phyloP scores from a whole-genome alignment of 106 monocot genomes.

The Dioscorea alata region DNA sequence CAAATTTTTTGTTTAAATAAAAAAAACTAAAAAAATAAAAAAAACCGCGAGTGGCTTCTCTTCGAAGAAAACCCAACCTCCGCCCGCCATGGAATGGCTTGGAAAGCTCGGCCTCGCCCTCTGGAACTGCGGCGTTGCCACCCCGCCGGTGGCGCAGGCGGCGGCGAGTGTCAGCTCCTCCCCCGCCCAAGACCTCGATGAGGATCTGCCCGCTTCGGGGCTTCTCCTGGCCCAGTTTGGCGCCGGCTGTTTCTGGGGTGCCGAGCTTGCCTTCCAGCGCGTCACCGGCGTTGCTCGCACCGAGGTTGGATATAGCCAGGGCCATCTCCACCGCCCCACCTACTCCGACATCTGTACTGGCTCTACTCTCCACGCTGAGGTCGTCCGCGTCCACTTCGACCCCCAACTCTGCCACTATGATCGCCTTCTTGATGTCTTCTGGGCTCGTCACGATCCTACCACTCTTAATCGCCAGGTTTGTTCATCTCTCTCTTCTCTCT shows the following conservation, averaged over 20 bases:
- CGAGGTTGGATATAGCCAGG: constrained; percentile 89
- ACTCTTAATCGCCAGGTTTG: constrained; percentile 71
- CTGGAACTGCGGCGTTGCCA: no score
- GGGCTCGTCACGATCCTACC: constrained; percentile 73
- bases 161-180: no score
- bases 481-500: no score
- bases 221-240: constrained; percentile 50
- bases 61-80: no score
- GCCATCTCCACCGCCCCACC: constrained; percentile 43
- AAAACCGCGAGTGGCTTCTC: no score
- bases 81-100: no score
- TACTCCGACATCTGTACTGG: constrained; percentile 59
- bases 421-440: constrained; percentile 55
- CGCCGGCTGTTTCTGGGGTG: constrained; percentile 78
- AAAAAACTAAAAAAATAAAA: no score
- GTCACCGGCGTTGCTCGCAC: constrained; percentile 58
- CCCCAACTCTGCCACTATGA: constrained; percentile 47
- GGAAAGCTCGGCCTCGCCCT: no score
- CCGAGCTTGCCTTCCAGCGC: constrained; percentile 73
- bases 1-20: no score
- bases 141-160: no score
- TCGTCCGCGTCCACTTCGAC: constrained; percentile 72
- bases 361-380: constrained; percentile 64
- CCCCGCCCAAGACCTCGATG: no score
- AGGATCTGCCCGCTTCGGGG: no score